Evolutionary conservation across 106 monocot species (phyloP), one percentile per base, ranked within the genome.

Genomic region (Allium cepa): DNA sequence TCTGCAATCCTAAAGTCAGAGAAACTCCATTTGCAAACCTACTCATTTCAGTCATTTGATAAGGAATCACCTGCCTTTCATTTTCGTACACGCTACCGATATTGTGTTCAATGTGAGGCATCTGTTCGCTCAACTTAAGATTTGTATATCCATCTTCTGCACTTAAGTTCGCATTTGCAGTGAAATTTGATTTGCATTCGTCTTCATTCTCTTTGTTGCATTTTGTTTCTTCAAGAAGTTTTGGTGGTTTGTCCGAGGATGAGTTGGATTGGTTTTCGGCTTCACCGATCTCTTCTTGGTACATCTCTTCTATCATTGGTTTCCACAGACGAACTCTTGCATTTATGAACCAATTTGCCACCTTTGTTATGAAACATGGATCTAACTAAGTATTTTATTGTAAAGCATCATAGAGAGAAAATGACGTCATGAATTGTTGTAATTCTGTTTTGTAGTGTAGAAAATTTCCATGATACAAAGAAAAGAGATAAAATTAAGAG

Each of bases 281-380:
- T 9, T 88, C 85, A 22, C 85, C 85, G 2, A 76, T 67, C 62
- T 95, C 95, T 85, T 95, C 91, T 62, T 95, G 88, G 70, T 95
- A 91, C 88, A 95, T 95, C 67, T 95, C 91, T 70, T 95, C 95
- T 11, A 95, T 75, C 95, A 95, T 95, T 7, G 95, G 95, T 74
- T 95, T 95, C 95, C 95, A 95, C 22, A 95, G 83, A 4, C 95
- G 85, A 52, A 95, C 95, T 4, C 95, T 83, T 0, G 95, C 95
- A 66, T 95, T 95, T 73, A 95, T 95, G 66, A 95, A 95, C 95
- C 95, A 95, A 65, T 95, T 95, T 47, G 95, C 85, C 16, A 95
- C 85, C 94, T 94, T 85, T 86, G 27, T 27, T 11, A 61, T 13
- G 45, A 27, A 16, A n/a, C 18, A 58, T 58, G 13, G 57, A 18